A percentile compares a stretch with the other conserved stretches of the same genome.
Evolutionary conservation across 2,329 filamentous ascomycete species (phyloP).

Genomic region (Fusarium luffae): DNA sequence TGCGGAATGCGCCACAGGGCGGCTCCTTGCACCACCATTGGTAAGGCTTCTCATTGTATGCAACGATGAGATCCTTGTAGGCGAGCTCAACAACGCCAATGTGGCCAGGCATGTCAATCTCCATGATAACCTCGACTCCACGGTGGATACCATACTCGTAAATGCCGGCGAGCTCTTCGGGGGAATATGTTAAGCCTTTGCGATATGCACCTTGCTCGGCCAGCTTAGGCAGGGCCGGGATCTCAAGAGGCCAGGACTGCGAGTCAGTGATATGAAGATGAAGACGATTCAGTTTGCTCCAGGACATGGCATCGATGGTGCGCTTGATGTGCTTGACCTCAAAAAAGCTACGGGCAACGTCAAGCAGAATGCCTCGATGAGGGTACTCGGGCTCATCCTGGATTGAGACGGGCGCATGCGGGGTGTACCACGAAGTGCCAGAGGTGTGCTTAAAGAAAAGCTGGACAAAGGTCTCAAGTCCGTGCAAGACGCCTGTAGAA

Average conservation of each 20-base stretch:
- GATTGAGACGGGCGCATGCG: constrained; percentile 75
- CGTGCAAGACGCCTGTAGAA: constrained; percentile 75
- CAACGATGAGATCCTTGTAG: constrained; percentile 66
- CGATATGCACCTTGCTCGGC: constrained; percentile 79
- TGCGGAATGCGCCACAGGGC: constrained; percentile 76
- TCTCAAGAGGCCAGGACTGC: constrained; percentile 86
- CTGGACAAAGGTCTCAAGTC: constrained; percentile 81
- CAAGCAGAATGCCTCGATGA: constrained; percentile 83
- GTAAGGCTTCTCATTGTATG: constrained; percentile 66
- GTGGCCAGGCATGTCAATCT: constrained; percentile 72
- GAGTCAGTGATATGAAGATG: constrained; percentile 86
- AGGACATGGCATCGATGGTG: constrained; percentile 80
- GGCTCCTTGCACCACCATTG: constrained; percentile 70
- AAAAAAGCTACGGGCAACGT: constrained; percentile 80
- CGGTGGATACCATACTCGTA: constrained; percentile 76
- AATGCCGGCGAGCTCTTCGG: constrained; percentile 71
- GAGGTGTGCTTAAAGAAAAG: constrained; percentile 79
- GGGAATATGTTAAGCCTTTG: constrained; percentile 73
- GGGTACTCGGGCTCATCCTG: constrained; percentile 78
- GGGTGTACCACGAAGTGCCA: constrained; percentile 72
- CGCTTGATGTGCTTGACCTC: constrained; percentile 74
- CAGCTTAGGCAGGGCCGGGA: constrained; percentile 77
- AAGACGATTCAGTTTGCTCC: constrained; percentile 85
- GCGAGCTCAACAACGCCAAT: constrained; percentile 63
- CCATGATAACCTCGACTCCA: constrained; percentile 69